phyloP scores from a whole-genome alignment of 2,329 filamentous ascomycete species.

The Pseudogymnoascus sp. region DNA sequence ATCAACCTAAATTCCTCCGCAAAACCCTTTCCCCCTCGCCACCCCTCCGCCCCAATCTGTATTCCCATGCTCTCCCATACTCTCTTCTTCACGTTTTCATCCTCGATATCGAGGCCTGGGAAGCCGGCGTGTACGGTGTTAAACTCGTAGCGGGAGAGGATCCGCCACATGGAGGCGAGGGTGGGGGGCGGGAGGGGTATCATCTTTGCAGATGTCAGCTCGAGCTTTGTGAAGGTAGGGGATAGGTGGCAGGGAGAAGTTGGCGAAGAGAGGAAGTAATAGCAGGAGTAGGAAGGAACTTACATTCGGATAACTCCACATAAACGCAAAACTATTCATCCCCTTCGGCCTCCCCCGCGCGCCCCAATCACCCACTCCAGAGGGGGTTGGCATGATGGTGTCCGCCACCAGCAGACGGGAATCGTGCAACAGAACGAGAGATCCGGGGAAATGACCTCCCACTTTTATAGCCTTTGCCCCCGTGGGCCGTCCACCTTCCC shows the following conservation, averaged over 20 bases:
- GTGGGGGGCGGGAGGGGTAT: slow-evolving; percentile 60
- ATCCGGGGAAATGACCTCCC: slow-evolving; percentile 74
- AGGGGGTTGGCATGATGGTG: slow-evolving; percentile 63
- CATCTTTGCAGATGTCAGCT: slow-evolving; percentile 28
- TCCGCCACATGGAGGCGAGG: slow-evolving; percentile 61
- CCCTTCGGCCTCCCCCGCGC: slow-evolving; percentile 34
- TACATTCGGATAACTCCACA: slow-evolving; percentile 66
- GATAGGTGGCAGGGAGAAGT: no score
- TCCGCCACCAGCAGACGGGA: slow-evolving; percentile 64
- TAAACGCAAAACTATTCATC: slow-evolving; percentile 55
- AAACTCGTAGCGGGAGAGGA: slow-evolving; percentile 54
- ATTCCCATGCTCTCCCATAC: slow-evolving; percentile 72
- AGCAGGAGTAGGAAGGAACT: slow-evolving; percentile 19
- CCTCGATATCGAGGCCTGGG: slow-evolving; percentile 51
- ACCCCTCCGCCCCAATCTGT: slow-evolving; percentile 40
- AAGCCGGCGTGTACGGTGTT: slow-evolving; percentile 61
- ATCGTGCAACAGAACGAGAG: slow-evolving; percentile 55
- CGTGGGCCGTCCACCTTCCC: slow-evolving; percentile 24
- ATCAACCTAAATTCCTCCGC: not conserved
- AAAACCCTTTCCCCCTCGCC: not conserved
- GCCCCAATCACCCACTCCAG: slow-evolving; percentile 40
- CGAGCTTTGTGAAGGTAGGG: not conserved
- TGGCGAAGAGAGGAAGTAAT: no score
- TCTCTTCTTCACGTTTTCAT: slow-evolving; percentile 47
- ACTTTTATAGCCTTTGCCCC: slow-evolving; percentile 58